phyloP scores from a whole-genome alignment of 768 basidiomycete genomes.

The Boletus rufocinnamomeus region DNA sequence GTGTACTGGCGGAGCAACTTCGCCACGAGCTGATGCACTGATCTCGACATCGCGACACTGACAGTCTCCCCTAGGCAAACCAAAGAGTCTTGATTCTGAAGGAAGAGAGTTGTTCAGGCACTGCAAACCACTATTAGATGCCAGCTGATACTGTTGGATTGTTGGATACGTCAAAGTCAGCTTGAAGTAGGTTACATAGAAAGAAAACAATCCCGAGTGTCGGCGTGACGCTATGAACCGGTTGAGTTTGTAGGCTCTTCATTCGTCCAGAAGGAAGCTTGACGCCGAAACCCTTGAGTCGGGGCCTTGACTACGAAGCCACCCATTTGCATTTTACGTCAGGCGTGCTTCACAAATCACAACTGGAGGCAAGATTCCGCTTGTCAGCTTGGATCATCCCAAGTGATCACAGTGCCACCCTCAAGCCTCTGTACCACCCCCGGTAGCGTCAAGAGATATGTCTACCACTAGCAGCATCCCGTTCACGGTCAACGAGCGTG shows the following conservation, averaged over 20 bases:
- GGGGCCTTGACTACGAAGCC: background rate
- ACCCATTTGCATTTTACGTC: background rate
- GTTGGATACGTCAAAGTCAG: background rate
- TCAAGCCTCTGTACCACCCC: background rate
- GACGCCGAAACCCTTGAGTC: background rate
- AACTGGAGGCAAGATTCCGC: background rate
- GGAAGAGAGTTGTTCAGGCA: too few species aligned
- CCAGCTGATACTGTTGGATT: background rate
- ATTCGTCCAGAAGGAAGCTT: background rate
- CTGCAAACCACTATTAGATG: background rate
- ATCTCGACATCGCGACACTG: too few species aligned
- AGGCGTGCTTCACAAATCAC: background rate
- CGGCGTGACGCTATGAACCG: background rate
- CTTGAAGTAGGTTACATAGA: background rate
- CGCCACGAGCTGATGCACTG: too few species aligned
- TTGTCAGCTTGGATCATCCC: too few species aligned
- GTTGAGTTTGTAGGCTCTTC: background rate
- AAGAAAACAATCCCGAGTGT: background rate
- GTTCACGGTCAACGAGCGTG: slow-evolving; percentile 69
- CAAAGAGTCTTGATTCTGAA: too few species aligned
- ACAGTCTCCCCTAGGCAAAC: too few species aligned
- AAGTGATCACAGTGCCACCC: background rate
- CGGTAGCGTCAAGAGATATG: slow-evolving; percentile 4
- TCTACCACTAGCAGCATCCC: slow-evolving; percentile 25
- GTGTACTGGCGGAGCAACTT: too few species aligned